A percentile compares a stretch with the other conserved stretches of the same genome.
Conservation (phyloP, 192 early-diverging fungal genomes). For the Paraglomus occultum region DNA sequence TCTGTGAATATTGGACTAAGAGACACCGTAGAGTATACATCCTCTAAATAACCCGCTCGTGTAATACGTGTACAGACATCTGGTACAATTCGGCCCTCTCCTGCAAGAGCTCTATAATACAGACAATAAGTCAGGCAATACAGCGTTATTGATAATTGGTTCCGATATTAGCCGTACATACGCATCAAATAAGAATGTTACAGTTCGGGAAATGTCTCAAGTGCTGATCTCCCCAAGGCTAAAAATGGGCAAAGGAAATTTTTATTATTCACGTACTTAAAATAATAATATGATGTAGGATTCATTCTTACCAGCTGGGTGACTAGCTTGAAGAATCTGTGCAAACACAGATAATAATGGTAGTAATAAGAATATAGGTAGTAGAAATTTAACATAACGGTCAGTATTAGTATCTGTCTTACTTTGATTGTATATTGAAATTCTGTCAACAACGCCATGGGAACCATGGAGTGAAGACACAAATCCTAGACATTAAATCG, state of each 20-base stretch:
- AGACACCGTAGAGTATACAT: constrained; percentile 40
- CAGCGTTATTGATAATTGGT: too few relatives aligned
- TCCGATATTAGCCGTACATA: background rate
- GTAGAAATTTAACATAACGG: background rate
- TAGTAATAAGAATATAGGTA: background rate
- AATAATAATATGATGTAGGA: too few relatives aligned
- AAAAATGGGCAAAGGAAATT: background rate
- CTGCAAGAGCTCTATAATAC: background rate
- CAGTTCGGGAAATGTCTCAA: constrained; percentile 32
- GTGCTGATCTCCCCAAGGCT: constrained; percentile 37
- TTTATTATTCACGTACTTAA: too few relatives aligned
- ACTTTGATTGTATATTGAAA: constrained; percentile 25
- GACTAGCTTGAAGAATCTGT: background rate
- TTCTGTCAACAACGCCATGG: background rate
- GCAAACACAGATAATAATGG: background rate
- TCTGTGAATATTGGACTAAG: constrained; percentile 36
- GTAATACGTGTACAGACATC: background rate
- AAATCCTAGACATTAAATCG: background rate
- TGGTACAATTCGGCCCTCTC: background rate
- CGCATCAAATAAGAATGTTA: constrained; percentile 32
- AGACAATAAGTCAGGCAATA: background rate
- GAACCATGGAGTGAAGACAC: constrained; percentile 6
- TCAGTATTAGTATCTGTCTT: background rate
- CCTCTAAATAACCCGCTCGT: constrained; percentile 42
- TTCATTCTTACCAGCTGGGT: too few relatives aligned